Percentiles rank a stretch among this genome's conserved stretches.
Evolutionary conservation across 2,329 filamentous ascomycete genomes (phyloP).

Genomic region (Sporothrix luriei): DNA sequence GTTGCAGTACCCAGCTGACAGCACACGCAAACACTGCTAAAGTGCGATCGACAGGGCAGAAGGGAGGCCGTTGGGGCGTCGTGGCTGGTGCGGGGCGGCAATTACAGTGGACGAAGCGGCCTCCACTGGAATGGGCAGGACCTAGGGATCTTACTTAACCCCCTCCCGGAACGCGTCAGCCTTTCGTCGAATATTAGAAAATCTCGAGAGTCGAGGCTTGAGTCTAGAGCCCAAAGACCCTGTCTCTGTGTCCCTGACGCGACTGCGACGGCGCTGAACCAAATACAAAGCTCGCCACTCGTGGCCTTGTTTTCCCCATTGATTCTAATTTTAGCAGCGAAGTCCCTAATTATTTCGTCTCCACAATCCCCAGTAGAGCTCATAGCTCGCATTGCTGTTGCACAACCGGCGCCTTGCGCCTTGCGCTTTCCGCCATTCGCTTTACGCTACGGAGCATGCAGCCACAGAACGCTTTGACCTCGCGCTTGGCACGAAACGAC

Average conservation of each 20-base stretch:
- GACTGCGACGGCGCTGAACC: constrained; percentile 3
- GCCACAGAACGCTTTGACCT: background rate
- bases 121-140: constrained; percentile 19
- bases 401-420: too few species aligned
- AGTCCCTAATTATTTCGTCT: constrained; percentile 5
- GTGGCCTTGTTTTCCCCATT: background rate
- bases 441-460: too few species aligned
- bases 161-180: constrained; percentile 19
- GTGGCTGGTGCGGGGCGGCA: background rate
- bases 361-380: background rate
- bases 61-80: background rate
- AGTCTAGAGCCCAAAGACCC: too few species aligned
- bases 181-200: background rate
- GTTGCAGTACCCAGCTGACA: too few species aligned
- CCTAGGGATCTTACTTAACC: background rate
- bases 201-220: too few species aligned
- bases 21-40: background rate
- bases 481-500: too few species aligned
- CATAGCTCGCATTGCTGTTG: constrained; percentile 10
- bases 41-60: constrained; percentile 19
- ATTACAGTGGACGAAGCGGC: background rate
- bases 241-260: too few species aligned
- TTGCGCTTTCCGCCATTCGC: too few species aligned
- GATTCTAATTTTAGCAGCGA: constrained; percentile 17
- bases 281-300: background rate